phyloP scores from a whole-genome alignment of 2,329 filamentous ascomycete genomes.

The Tricladium varicosporioides region DNA sequence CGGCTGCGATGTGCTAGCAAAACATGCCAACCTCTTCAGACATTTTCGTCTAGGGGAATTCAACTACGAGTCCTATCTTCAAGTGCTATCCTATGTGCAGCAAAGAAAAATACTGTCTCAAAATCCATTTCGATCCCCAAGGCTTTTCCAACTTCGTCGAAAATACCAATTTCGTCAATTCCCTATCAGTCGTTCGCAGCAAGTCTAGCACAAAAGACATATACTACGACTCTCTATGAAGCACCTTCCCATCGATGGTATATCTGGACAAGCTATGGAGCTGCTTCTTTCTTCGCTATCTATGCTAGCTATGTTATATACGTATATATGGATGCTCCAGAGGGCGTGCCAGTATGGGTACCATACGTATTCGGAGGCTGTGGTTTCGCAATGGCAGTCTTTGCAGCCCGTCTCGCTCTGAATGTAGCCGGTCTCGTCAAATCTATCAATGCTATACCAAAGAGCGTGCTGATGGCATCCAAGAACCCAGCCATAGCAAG shows the following conservation, averaged over 20 bases:
- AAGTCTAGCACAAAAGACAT: slow-evolving; percentile 52
- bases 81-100: slow-evolving; percentile 21
- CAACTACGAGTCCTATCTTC: slow-evolving; percentile 22
- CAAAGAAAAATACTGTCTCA: slow-evolving; percentile 13
- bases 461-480: slow-evolving; percentile 11
- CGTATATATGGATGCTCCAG: slow-evolving; percentile 48
- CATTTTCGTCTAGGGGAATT: slow-evolving; percentile 12
- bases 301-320: slow-evolving; percentile 52
- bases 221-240: slow-evolving; percentile 61
- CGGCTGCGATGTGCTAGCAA: slow-evolving; percentile 19
- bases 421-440: slow-evolving; percentile 45
- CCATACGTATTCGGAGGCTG: slow-evolving; percentile 55
- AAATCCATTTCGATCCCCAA: slow-evolving; percentile 5
- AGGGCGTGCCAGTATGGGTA: slow-evolving; percentile 55
- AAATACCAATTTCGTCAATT: neutral
- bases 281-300: slow-evolving; percentile 51
- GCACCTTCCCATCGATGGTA: slow-evolving; percentile 63
- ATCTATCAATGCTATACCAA: slow-evolving; percentile 30
- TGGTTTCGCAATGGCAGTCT: slow-evolving; percentile 56
- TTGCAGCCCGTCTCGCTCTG: slow-evolving; percentile 59
- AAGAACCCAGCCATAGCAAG: slow-evolving; percentile 15
- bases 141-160: neutral
- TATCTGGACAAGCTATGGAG: slow-evolving; percentile 57
- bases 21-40: slow-evolving; percentile 13
- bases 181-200: slow-evolving; percentile 48